A percentile compares a stretch with the other conserved stretches of the same genome.
Conservation (phyloP, 106 monocot species). For the Ottelia alismoides region DNA sequence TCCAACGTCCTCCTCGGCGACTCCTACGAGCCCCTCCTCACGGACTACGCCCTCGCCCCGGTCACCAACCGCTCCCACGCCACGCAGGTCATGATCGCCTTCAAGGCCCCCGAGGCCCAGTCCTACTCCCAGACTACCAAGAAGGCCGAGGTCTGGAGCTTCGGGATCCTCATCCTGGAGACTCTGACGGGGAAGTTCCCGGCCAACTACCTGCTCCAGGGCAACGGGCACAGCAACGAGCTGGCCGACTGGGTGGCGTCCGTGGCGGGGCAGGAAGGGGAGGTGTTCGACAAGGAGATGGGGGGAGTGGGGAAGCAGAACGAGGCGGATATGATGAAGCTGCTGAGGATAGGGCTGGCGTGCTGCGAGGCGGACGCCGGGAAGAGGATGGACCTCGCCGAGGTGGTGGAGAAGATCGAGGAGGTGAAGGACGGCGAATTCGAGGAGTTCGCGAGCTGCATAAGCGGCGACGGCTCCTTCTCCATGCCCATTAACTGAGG, state of each 20-base stretch:
- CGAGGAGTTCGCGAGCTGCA: background rate
- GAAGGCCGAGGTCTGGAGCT: constrained; percentile 92
- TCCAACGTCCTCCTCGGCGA: constrained; percentile 66
- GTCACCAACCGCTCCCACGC: constrained; percentile 39
- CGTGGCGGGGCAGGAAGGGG: constrained; percentile 17
- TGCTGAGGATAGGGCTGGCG: constrained; percentile 41
- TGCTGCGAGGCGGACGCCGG: constrained; percentile 50
- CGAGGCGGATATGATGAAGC: constrained; percentile 39
- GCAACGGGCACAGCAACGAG: constrained; percentile 14
- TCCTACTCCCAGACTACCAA: constrained; percentile 20
- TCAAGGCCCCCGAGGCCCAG: constrained; percentile 52
- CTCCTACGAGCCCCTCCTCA: constrained; percentile 35
- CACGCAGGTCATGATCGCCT: constrained; percentile 60
- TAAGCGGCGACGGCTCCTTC: no score
- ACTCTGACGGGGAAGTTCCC: constrained; percentile 77
- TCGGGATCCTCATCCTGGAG: constrained; percentile 77
- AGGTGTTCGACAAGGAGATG: constrained; percentile 54
- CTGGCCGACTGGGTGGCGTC: constrained; percentile 53
- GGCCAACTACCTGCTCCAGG: constrained; percentile 29
- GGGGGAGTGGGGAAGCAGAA: background rate
- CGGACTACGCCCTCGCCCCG: constrained; percentile 65
- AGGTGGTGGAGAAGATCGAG: constrained; percentile 39
- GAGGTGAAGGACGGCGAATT: constrained; percentile 31
- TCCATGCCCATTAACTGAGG: no score
- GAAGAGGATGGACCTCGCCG: constrained; percentile 39